Evolutionary conservation across 108 stramenopile genomes (phyloP).

Genomic region (Fragilaria crotonensis): DNA sequence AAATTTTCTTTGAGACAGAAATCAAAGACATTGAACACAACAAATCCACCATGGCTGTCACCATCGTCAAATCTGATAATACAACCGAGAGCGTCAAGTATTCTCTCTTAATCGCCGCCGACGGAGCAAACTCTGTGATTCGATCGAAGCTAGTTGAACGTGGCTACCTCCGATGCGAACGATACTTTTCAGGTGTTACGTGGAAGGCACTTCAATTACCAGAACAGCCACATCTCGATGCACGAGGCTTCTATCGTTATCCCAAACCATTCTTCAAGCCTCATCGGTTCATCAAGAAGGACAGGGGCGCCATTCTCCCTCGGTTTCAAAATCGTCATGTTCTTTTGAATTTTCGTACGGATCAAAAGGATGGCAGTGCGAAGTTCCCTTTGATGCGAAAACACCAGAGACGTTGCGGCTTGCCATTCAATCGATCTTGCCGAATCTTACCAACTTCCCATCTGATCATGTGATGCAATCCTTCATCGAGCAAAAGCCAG

Average conservation of each 20-base stretch:
- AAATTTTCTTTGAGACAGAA: not conserved
- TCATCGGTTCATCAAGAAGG: not conserved
- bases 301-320: not conserved
- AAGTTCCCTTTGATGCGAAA: slow-evolving; percentile 3
- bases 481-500: slow-evolving; percentile 5
- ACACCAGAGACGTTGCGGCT: slow-evolving; percentile 1
- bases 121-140: slow-evolving; percentile 4
- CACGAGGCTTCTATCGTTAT: not conserved
- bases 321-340: not conserved
- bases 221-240: not conserved
- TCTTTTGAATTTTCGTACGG: slow-evolving; percentile 2
- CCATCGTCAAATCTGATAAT: not conserved
- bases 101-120: slow-evolving; percentile 4
- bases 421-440: not conserved
- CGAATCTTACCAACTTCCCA: slow-evolving; percentile 8
- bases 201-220: slow-evolving; percentile 12
- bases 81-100: not conserved
- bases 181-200: not conserved
- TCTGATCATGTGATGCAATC: slow-evolving; percentile 6
- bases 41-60: not conserved
- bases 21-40: not conserved
- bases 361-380: not conserved
- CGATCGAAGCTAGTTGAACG: not conserved
- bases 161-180: not conserved
- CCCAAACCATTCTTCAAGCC: too few species aligned